Evolutionary conservation across 805 yeast genomes (phyloP).

Genomic region (Ogataea zsoltii): DNA sequence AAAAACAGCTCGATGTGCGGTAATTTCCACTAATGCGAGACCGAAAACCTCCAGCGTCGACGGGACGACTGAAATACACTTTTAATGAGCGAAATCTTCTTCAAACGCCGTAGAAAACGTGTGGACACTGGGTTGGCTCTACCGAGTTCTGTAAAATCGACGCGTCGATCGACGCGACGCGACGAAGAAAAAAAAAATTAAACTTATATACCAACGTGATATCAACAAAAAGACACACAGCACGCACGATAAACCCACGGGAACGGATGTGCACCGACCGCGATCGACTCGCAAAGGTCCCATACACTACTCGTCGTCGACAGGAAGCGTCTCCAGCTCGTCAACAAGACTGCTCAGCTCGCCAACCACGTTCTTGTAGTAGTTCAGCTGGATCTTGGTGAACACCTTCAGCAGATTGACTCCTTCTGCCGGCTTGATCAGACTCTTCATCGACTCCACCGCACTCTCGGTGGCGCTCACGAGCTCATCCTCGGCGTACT

Average conservation of each 20-base stretch:
- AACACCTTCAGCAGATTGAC: conserved; percentile 65
- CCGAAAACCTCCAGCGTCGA: too few species aligned
- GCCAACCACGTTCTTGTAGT: conserved; percentile 51
- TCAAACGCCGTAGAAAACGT: too few species aligned
- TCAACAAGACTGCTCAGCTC: conserved; percentile 48
- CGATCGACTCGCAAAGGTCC: too few species aligned
- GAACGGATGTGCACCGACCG: too few species aligned
- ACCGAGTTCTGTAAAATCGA: too few species aligned
- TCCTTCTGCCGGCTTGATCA: conserved; percentile 67
- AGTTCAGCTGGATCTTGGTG: conserved; percentile 68
- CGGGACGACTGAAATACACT: too few species aligned
- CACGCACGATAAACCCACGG: too few species aligned
- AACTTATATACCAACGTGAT: not conserved
- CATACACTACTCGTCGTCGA: conserved; percentile 48
- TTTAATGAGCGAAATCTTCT: too few species aligned
- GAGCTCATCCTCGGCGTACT: conserved; percentile 70
- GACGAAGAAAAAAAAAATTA: too few species aligned
- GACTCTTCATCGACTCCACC: conserved; percentile 73
- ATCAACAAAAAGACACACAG: not conserved
- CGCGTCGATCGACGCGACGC: too few species aligned
- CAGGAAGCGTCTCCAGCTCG: conserved; percentile 43
- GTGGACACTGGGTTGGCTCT: too few species aligned
- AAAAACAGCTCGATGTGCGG: conserved; percentile 35
- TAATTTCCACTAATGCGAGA: conserved; percentile 30
- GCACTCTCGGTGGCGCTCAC: conserved; percentile 78